Evolutionary conservation across 1,139 yeast species (phyloP), one percentile per base, ranked within the genome.

Genomic region (Zygosaccharomyces pseudobailii): DNA sequence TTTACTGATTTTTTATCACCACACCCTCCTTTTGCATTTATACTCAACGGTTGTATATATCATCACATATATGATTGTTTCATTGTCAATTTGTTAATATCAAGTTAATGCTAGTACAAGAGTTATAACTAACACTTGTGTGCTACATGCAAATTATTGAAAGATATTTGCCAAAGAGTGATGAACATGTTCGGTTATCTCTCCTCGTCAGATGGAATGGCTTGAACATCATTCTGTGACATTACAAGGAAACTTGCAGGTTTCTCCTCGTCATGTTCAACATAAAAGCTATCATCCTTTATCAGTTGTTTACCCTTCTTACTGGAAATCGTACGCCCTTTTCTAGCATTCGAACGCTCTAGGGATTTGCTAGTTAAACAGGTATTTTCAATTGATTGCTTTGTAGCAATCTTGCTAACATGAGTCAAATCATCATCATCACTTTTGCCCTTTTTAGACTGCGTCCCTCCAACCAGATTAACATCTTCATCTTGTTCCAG

Each of bases 401-500:
- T 40, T 8, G 42, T 47, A 13, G 51, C 43, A n/a, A n/a, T n/a
- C 22, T 49, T 41, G 17, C 49, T 46, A 5, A 52, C 45, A 31
- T 28, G 40, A 8, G 13, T 30, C n/a, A 40, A 32, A n/a, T 35
- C 39, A 21, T 37, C 27, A 21, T 32, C 36, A 5, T 28, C 42
- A 5, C 17, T 17, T 10, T 10, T n/a, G 4, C n/a, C 17, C 10
- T 23, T 23, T 17, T 21, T 33, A 10, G 30, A 40, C 19, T 31
- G 27, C 6, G 9, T 25, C 21, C 37, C 35, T 5, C 55, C 58
- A 24, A 52, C 36, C 6, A 55, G 44, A 25, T 53, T 55, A 24
- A 55, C 57, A 46, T 55, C 57, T 27, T 49, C 53, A 45, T 53
- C 55, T 13, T 32, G 40, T 21, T 51, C 54, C 8, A 45, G 25